These are phyloP conservation scores for Cadophora sp. DNA, from an alignment of 2,329 filamentous ascomycete genomes.

Conservation along the genomic window DNA sequence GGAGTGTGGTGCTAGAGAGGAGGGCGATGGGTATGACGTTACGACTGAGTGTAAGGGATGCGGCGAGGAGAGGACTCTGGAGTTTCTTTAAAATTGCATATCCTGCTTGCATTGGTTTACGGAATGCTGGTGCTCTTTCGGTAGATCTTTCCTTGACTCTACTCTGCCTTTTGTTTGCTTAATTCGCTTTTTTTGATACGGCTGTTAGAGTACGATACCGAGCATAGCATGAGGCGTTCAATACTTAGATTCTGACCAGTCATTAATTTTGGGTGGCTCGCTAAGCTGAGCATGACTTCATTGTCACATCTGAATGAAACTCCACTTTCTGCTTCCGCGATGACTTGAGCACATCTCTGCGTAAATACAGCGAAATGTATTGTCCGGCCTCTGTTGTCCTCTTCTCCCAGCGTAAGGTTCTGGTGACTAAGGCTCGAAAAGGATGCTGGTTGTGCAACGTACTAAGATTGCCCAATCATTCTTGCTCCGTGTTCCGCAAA, in stretches of 20 bases:
- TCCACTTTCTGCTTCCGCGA: background rate
- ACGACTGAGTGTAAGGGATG: constrained; percentile 29
- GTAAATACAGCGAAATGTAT: no score
- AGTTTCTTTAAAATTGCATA: constrained; percentile 10
- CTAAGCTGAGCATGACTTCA: background rate
- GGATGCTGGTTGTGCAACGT: no score
- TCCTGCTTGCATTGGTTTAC: background rate
- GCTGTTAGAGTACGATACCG: constrained; percentile 4
- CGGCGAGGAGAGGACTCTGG: constrained; percentile 23
- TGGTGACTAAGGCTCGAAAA: no score
- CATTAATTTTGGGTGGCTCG: background rate
- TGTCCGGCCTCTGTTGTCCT: no score
- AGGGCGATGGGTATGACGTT: constrained; percentile 30
- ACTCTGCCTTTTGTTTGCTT: background rate
- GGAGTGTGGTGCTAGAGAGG: constrained; percentile 32
- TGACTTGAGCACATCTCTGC: background rate
- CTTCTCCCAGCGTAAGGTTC: no score
- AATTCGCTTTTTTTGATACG: background rate
- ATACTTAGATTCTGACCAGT: background rate
- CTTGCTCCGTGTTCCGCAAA: no score
- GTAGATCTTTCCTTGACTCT: background rate
- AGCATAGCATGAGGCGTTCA: background rate
- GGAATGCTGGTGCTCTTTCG: background rate
- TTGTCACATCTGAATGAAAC: background rate
- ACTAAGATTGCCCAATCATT: no score